These are phyloP conservation scores for Colletotrichum karsti DNA, from an alignment of 2,329 filamentous ascomycete species.

Conservation along the genomic window DNA sequence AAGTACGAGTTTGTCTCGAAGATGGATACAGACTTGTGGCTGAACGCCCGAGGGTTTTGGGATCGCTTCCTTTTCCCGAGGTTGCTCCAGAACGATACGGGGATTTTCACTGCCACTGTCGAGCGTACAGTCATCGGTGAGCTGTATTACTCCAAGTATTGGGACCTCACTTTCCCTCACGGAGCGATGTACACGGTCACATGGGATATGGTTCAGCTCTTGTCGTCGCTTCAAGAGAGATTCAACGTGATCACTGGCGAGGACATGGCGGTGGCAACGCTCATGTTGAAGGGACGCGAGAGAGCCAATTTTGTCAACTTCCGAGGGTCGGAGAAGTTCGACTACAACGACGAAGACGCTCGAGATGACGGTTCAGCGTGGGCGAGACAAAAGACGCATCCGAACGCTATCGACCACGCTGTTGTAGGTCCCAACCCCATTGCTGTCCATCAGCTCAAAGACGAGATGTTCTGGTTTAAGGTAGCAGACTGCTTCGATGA, in stretches of 20 bases:
- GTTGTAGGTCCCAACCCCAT: slow-evolving; percentile 33
- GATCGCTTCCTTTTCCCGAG: slow-evolving; percentile 36
- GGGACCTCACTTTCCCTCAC: slow-evolving; percentile 39
- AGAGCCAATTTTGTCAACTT: slow-evolving; percentile 38
- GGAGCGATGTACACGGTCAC: slow-evolving; percentile 44
- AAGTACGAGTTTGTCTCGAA: slow-evolving; percentile 42
- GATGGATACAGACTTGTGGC: slow-evolving; percentile 41
- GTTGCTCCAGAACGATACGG: slow-evolving; percentile 26
- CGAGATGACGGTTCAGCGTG: slow-evolving; percentile 38
- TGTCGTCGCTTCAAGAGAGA: slow-evolving; percentile 35
- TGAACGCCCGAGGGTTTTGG: slow-evolving; percentile 42
- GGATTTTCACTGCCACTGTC: slow-evolving; percentile 23
- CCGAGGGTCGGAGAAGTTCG: slow-evolving; percentile 39
- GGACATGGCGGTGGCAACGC: slow-evolving; percentile 38
- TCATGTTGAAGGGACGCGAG: slow-evolving; percentile 37
- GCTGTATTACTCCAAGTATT: slow-evolving; percentile 35
- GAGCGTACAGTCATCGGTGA: slow-evolving; percentile 38
- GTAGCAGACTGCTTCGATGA: slow-evolving; percentile 40
- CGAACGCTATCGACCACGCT: slow-evolving; percentile 34
- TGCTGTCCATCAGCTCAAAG: slow-evolving; percentile 39
- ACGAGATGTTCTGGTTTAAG: slow-evolving; percentile 34
- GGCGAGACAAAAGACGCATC: slow-evolving; percentile 36
- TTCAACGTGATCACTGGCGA: slow-evolving; percentile 38
- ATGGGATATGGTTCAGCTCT: slow-evolving; percentile 41
- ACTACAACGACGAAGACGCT: slow-evolving; percentile 38